Base-by-base conservation (phyloP, 495 filamentous ascomycete species). In the Daldinia bambusicola region DNA sequence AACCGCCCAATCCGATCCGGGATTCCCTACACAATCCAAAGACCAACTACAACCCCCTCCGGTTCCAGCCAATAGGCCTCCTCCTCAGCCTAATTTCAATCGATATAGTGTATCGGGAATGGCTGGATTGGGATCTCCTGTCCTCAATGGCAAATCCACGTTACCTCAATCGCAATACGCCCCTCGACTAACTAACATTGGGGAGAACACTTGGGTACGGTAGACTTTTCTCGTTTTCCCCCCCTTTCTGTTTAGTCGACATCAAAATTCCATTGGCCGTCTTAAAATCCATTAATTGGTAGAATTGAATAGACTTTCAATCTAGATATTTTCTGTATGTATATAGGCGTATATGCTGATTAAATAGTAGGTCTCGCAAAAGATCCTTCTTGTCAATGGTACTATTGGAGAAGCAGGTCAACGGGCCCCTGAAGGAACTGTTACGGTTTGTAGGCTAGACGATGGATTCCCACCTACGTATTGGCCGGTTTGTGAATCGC, bases 401-500 rank as follows among this genome's bases (percentile, higher is more conserved):
- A 88, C 91, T 48, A 89, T 94, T 59, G 92, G 90, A 60, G 92
- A 96, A 69, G 85, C 90, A 6, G 77, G 84, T 36, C 86, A 90
- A 64, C 89, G 86, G 71, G 85, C 88, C 69, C 80, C 94, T 60
- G 94, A 97, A 73, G 95, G 95, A 55, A 90, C 78, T 37, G 70
- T 98, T 51, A 94, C 89, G 7, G 87, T 97, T 60, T 89, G 84
- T 73, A 92, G 95, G 63, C 89, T 93, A 68, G 89, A 96, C 75
- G 93, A 97, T 76, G 88, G 80, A 70, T 95, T 96, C 72, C 93
- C 94, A 9, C 83, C 91, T 7, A 91, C 88, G 13, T 80, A 82
- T 43, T 97, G 93, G 93, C 94, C 93, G 16, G 94, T 97, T 8
- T 89, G 84, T 74, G 89, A 92, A 41, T 95, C 92, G 2, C 88